phyloP scores from a whole-genome alignment of 1,139 yeast species.

The Saccharomyces pastorianus region DNA sequence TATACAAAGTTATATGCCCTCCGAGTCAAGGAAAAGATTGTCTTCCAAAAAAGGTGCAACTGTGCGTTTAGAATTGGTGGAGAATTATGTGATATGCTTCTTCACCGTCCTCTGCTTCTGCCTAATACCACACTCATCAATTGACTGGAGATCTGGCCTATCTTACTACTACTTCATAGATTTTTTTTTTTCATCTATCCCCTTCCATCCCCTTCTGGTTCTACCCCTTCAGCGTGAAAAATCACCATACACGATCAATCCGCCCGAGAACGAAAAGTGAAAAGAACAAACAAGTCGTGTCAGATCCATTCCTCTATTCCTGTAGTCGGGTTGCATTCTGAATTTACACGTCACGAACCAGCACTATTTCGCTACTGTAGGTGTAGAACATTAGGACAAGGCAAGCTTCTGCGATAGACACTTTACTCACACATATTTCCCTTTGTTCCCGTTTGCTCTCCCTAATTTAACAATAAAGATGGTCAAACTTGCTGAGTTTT shows the following conservation, averaged over 20 bases:
- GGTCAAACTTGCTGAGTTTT: slow-evolving; percentile 81
- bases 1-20: neutral
- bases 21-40: neutral
- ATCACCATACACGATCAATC: neutral
- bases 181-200: neutral
- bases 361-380: neutral
- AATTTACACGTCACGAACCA: neutral
- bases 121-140: neutral
- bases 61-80: neutral
- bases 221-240: neutral
- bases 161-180: neutral
- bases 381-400: neutral
- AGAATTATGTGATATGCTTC: too few relatives aligned
- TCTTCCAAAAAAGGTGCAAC: neutral
- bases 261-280: slow-evolving; percentile 1
- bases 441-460: slow-evolving; percentile 3
- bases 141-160: neutral
- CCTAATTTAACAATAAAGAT: slow-evolving; percentile 30
- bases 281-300: slow-evolving; percentile 2
- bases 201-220: neutral
- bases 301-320: neutral
- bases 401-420: neutral
- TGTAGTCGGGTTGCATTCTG: neutral
- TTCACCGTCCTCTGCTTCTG: neutral
- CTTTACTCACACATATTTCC: neutral